Evolutionary conservation across 495 filamentous ascomycete species (phyloP).

Genomic region (Trichocladium uniseriatum): DNA sequence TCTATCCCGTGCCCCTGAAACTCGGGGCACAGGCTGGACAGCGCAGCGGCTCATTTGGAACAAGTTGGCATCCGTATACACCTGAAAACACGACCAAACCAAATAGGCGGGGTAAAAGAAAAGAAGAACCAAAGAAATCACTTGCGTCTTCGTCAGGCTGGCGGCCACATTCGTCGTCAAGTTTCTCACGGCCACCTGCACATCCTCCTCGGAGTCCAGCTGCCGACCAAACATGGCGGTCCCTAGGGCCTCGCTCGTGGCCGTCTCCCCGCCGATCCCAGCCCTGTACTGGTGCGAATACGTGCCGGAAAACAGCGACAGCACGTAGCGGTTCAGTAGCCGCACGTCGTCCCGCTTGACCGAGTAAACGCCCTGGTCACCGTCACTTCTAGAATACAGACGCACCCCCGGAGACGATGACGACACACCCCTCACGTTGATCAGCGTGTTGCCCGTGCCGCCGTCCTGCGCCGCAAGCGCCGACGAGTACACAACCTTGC

Average conservation of each 20-base stretch:
- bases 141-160: conserved; percentile 23
- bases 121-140: not conserved
- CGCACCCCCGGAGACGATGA: not conserved
- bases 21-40: no score
- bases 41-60: not conserved
- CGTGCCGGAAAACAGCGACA: conserved; percentile 10
- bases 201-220: not conserved
- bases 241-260: conserved; percentile 14
- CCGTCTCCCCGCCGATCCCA: conserved; percentile 3
- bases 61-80: no score
- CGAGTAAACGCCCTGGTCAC: conserved; percentile 7
- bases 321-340: conserved; percentile 11
- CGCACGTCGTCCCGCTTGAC: conserved; percentile 10
- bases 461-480: conserved; percentile 1
- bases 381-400: not conserved
- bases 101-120: no score
- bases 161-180: conserved; percentile 18
- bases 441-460: not conserved
- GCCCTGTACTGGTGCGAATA: conserved; percentile 15
- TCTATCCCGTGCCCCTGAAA: no score
- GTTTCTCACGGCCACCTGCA: conserved; percentile 11
- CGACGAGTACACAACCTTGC: conserved; percentile 14
- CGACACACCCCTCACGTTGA: not conserved
- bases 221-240: conserved; percentile 10
- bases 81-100: no score